Percentiles rank a stretch among this genome's conserved stretches.
phyloP scores from a whole-genome alignment of 2,329 filamentous ascomycete species.

The Helotiales sp. region DNA sequence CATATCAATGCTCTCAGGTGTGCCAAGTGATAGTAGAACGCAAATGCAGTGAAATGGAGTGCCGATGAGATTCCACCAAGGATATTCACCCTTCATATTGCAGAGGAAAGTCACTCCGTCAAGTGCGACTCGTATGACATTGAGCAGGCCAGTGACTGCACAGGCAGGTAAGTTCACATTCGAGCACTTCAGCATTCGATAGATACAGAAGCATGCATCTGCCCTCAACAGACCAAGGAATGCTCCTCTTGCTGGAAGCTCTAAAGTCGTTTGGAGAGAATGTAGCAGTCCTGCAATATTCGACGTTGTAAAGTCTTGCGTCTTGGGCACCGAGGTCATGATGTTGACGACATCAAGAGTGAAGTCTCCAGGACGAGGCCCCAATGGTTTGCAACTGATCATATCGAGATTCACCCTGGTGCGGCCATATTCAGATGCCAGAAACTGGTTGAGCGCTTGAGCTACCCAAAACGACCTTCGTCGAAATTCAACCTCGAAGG shows the following conservation, averaged over 20 bases:
- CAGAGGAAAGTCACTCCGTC: constrained; percentile 16
- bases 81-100: constrained; percentile 7
- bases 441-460: constrained; percentile 21
- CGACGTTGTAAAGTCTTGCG: background rate
- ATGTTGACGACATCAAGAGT: constrained; percentile 21
- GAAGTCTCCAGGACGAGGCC: constrained; percentile 12
- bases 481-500: constrained; percentile 17
- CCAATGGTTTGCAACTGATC: constrained; percentile 14
- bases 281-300: constrained; percentile 3
- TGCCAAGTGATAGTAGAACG: constrained; percentile 23
- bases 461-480: constrained; percentile 26
- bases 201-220: constrained; percentile 24
- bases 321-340: constrained; percentile 10
- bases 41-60: constrained; percentile 25
- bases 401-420: constrained; percentile 21
- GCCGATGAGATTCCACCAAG: constrained; percentile 28
- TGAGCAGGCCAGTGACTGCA: constrained; percentile 7
- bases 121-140: constrained; percentile 21
- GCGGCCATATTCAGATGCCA: constrained; percentile 25
- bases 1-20: constrained; percentile 20
- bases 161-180: constrained; percentile 1
- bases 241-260: constrained; percentile 5
- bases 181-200: constrained; percentile 14
- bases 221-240: constrained; percentile 17
- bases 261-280: background rate